Base-by-base conservation (phyloP, 768 basidiomycete genomes). In the Termitomyces sp. region DNA sequence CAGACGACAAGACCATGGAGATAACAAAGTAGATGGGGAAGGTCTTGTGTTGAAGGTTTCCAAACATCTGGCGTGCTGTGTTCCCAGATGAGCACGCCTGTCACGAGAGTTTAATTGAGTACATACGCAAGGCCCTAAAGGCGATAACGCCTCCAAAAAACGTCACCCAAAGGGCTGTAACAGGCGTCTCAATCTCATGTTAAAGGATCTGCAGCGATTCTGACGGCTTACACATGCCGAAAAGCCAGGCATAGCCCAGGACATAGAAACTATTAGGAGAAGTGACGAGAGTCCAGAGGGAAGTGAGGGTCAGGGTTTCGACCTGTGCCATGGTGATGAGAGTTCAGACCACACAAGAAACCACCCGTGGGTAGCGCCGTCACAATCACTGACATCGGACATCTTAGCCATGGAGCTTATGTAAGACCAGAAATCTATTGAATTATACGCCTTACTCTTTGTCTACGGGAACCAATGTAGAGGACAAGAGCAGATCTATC, bases 11-110 rank as follows among this genome's bases (percentile, higher is more conserved):
- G 23, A 69, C 62, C 37, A 88, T 80, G 12, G 84, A 86, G 41
- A 82, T 67, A 17, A 78, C 67, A 64, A 93, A 93, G 71, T 89
- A 92, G 60, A 88, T 69, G 1, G 91, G 89, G 71, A 90, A 90
- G 0, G 79, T 82, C 63, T 80, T 82, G 65, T 89, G 84, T 65
- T 93, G 91, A 34, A 94, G 78, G 41, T 79, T 74, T 10, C 85
- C 82, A 59, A 93, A 93, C 57, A 88, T 84, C 48, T 85, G 81
- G 46, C 89, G 82, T 17, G 89, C 85, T 87, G 56, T n/a, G 46
- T 43, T 35, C 31, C 37, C 27, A 47, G 12, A 58, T 51, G 41
- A 57, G 21, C 21, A 37, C 34, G 25, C 38, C 42, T 53, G 9
- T 19, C 23, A 42, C 25, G 21, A 12, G 17, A 25, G 5, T 37